These are phyloP conservation scores for Andrographis paniculata DNA, from an alignment of 305 asterid species.

Conservation along the genomic window DNA sequence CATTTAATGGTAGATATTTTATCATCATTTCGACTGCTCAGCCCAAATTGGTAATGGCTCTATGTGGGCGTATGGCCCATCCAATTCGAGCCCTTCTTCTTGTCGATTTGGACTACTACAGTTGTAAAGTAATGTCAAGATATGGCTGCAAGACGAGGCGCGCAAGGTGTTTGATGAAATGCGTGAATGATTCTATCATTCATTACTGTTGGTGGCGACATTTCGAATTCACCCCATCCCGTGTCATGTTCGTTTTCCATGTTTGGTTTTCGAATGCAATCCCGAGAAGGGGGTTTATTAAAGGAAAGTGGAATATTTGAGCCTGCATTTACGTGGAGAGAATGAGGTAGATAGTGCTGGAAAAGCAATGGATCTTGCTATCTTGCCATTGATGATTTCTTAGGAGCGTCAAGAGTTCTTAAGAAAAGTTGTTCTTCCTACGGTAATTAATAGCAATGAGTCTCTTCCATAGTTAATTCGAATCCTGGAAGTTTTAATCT, in stretches of 20 bases:
- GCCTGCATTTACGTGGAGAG: conserved; percentile 13
- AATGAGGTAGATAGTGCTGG: conserved; percentile 11
- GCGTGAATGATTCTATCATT: conserved; percentile 62
- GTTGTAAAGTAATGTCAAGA: no score
- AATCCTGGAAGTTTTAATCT: no score
- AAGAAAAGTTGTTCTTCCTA: conserved; percentile 13
- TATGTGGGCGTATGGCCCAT: no score
- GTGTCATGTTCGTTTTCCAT: not conserved
- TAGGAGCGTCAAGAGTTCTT: no score
- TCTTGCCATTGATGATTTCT: conserved; percentile 31
- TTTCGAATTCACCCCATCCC: conserved; percentile 17
- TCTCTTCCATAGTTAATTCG: no score
- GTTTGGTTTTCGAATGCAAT: conserved; percentile 7
- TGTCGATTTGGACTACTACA: no score
- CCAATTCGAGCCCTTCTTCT: no score
- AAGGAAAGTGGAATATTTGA: conserved; percentile 7
- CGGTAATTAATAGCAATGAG: no score
- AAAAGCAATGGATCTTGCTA: conserved; percentile 29
- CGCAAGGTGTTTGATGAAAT: conserved; percentile 56
- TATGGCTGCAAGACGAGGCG: not conserved
- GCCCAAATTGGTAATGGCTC: no score
- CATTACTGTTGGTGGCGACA: conserved; percentile 22
- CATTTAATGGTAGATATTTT: no score
- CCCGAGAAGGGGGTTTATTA: conserved; percentile 10
- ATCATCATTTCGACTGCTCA: no score